A percentile compares a stretch with the other conserved stretches of the same genome.
These are phyloP conservation scores for Pichia scutulata DNA, from an alignment of 805 yeast genomes.

Conservation along the genomic window DNA sequence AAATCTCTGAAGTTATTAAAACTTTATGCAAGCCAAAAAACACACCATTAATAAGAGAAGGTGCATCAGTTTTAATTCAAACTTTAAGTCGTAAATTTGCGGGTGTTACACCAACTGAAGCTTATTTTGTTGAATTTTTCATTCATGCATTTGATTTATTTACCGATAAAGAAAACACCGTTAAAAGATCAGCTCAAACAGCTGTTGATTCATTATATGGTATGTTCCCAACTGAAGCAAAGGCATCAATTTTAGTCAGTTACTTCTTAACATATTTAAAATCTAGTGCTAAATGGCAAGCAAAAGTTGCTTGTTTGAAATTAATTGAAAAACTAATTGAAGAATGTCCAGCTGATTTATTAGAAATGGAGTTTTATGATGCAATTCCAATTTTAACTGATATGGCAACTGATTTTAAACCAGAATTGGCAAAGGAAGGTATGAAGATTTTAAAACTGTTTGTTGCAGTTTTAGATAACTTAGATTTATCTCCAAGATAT, in stretches of 20 bases:
- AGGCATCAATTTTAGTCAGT: slow-evolving; percentile 62
- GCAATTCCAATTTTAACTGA: slow-evolving; percentile 83
- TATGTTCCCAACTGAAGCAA: slow-evolving; percentile 68
- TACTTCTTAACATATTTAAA: slow-evolving; percentile 54
- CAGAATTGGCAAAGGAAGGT: slow-evolving; percentile 87
- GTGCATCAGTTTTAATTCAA: slow-evolving; percentile 56
- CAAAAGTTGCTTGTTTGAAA: slow-evolving; percentile 73
- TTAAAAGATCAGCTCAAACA: slow-evolving; percentile 77
- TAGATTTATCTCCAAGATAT: slow-evolving; percentile 82
- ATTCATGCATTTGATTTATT: slow-evolving; percentile 59
- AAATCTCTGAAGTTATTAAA: slow-evolving; percentile 51
- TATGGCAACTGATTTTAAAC: slow-evolving; percentile 91
- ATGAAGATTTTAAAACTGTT: slow-evolving; percentile 58
- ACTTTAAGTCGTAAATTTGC: slow-evolving; percentile 51
- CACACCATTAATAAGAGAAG: slow-evolving; percentile 68
- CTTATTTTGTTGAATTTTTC: slow-evolving; percentile 58
- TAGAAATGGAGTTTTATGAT: slow-evolving; percentile 72
- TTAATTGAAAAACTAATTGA: slow-evolving; percentile 66
- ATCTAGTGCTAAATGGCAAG: slow-evolving; percentile 90
- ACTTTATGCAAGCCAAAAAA: slow-evolving; percentile 69
- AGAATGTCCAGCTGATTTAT: slow-evolving; percentile 75
- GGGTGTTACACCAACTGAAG: slow-evolving; percentile 66
- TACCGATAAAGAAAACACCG: slow-evolving; percentile 83
- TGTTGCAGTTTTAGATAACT: slow-evolving; percentile 81
- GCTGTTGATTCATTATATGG: slow-evolving; percentile 66